Evolutionary conservation across 176 grass and related monocot genomes (phyloP).

Genomic region (Bromus sterilis): DNA sequence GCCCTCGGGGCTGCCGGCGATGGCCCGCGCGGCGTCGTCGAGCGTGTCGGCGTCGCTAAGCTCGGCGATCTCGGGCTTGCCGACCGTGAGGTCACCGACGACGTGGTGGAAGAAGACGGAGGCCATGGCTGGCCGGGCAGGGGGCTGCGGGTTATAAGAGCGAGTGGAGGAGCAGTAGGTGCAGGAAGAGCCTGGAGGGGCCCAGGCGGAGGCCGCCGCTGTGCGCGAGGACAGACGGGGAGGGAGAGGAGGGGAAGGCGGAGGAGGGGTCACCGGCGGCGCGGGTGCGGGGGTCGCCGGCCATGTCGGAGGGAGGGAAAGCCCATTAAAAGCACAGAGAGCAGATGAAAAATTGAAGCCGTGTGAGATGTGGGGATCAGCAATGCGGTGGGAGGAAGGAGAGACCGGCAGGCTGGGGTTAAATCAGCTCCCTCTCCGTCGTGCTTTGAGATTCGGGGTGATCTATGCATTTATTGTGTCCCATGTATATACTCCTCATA

Average conservation of each 20-base stretch:
- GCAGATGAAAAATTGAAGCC: neutral
- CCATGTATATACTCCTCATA: no score
- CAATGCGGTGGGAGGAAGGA: no score
- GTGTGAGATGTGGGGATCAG: no score
- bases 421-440: neutral
- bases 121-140: conserved; percentile 25
- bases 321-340: conserved; percentile 47
- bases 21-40: conserved; percentile 61
- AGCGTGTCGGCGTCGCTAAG: conserved; percentile 67
- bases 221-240: conserved; percentile 9
- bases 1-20: conserved; percentile 64
- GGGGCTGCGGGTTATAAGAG: conserved; percentile 50
- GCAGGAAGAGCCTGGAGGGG: conserved; percentile 56
- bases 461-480: neutral
- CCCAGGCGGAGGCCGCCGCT: conserved; percentile 18
- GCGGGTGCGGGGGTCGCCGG: conserved; percentile 31
- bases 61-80: conserved; percentile 67
- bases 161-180: conserved; percentile 83
- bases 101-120: conserved; percentile 89
- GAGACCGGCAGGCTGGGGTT: neutral
- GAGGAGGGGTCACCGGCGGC: conserved; percentile 29
- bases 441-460: neutral
- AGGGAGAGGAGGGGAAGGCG: conserved; percentile 3
- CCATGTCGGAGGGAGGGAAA: conserved; percentile 43
- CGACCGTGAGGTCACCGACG: conserved; percentile 83